Base-by-base conservation (phyloP, 2,329 filamentous ascomycete genomes). In the Lachnellula occidentalis region DNA sequence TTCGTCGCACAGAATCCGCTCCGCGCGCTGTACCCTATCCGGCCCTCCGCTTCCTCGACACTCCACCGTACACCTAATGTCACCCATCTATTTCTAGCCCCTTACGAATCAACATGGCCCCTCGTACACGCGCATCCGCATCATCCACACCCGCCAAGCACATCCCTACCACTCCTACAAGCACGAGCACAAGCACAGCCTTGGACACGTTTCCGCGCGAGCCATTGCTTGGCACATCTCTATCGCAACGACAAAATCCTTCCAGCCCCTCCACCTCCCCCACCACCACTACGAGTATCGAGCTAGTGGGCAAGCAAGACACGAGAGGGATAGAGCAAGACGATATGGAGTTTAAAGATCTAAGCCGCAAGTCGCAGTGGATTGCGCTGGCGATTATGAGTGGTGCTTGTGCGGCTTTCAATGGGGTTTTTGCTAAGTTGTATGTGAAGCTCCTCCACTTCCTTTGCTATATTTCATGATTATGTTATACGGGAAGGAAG, bases 371-470 rank as follows among this genome's bases (percentile, higher is more conserved):
- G 51, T 55, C 58, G 60, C 77, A 79, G 60, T 87, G 84, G 84
- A 78, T 92, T 58, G 72, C 85, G 49, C 79, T 87, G 58, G 87
- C 89, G 42, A 69, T 92, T 42, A 82, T 85, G 48, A 90, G 86
- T 66, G 89, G 89, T 58, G 83, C 81, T 51, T 92, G 87, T 66
- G 89, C 89, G 34, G 87, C 88, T 21, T 85, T 88, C 62, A 94
- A 94, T 64, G 88, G 88, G 56, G 67, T 68, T 3, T 69, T 92
- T 74, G 89, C 89, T 0, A 94, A 92, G 72, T 74, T 94, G 86
- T 89, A 73, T 66, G 82, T 76, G 31, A 24, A 34, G 19, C 15
- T 45, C 48, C 34, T 39, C 34, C 49, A 39, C 21, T 47, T 49
- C 12, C 34, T 36, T 21, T 45, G n/a, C n/a, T n/a, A 39, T 17